These are phyloP conservation scores for Penicillium sp. DNA, from an alignment of 2,329 filamentous ascomycete species.

Conservation along the genomic window DNA sequence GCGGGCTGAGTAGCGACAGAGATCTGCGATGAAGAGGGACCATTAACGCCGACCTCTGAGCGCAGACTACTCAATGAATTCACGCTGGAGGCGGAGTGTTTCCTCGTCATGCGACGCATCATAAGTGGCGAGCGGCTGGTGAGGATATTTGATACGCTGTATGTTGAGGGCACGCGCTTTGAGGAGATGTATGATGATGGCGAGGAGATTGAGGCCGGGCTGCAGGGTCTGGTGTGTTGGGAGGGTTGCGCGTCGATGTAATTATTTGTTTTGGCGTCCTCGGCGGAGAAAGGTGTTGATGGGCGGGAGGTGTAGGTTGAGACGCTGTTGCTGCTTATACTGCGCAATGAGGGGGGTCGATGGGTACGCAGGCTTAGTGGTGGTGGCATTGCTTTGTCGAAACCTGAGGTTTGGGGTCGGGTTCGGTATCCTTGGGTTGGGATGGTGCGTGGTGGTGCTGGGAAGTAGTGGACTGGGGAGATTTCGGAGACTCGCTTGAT, in stretches of 20 bases:
- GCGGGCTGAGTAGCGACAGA: constrained; percentile 5
- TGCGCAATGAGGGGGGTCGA: constrained; percentile 29
- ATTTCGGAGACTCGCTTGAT: constrained; percentile 29
- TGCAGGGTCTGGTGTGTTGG: constrained; percentile 13
- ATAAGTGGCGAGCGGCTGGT: constrained; percentile 23
- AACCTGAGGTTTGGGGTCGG: constrained; percentile 24
- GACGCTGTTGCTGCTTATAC: constrained; percentile 24
- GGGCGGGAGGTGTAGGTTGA: constrained; percentile 18
- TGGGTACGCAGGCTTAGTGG: constrained; percentile 11
- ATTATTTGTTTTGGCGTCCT: constrained; percentile 16
- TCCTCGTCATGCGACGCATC: constrained; percentile 29
- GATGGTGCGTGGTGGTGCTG: constrained; percentile 18
- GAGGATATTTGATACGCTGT: constrained; percentile 27
- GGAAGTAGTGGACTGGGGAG: constrained; percentile 21
- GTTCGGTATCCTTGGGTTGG: constrained; percentile 25
- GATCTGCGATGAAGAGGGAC: constrained; percentile 5
- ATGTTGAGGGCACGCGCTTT: constrained; percentile 25
- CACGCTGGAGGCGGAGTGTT: constrained; percentile 29
- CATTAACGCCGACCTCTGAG: constrained; percentile 27
- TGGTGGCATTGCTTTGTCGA: constrained; percentile 20
- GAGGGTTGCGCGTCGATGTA: constrained; percentile 20
- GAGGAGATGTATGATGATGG: constrained; percentile 10
- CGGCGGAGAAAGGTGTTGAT: constrained; percentile 12
- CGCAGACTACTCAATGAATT: constrained; percentile 33
- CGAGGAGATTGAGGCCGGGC: constrained; percentile 21